Conservation (phyloP, 2,329 filamentous ascomycete species). For the Beauveria bassiana region DNA sequence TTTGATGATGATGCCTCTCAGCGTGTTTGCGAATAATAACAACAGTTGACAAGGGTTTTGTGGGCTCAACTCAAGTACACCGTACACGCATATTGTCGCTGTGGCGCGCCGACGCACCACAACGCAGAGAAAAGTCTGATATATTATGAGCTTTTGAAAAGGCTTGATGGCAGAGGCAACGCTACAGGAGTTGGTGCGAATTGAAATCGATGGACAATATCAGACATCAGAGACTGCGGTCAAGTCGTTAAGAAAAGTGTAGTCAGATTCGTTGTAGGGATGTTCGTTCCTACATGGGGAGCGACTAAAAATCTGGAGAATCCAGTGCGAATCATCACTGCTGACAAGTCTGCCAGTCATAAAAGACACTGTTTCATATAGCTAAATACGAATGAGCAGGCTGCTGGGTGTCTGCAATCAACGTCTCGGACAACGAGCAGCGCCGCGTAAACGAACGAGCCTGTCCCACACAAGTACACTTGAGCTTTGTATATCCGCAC, state of each 20-base stretch:
- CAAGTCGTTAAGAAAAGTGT: neutral
- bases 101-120: neutral
- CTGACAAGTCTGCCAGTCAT: neutral
- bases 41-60: neutral
- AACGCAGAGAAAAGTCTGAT: neutral
- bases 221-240: neutral
- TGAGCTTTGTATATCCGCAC: neutral
- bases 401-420: neutral
- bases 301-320: neutral
- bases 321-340: neutral
- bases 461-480: neutral
- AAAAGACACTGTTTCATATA: neutral
- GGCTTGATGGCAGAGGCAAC: no score
- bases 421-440: neutral
- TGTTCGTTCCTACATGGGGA: neutral
- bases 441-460: neutral
- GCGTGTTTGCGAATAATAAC: neutral
- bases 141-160: neutral
- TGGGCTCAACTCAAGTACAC: slow-evolving; percentile 1
- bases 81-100: neutral
- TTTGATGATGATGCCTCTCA: neutral
- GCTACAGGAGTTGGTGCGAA: no score
- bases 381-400: neutral
- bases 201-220: no score
- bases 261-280: no score